Base-by-base conservation (phyloP, 768 basidiomycete species). In the Boletus huronensis region DNA sequence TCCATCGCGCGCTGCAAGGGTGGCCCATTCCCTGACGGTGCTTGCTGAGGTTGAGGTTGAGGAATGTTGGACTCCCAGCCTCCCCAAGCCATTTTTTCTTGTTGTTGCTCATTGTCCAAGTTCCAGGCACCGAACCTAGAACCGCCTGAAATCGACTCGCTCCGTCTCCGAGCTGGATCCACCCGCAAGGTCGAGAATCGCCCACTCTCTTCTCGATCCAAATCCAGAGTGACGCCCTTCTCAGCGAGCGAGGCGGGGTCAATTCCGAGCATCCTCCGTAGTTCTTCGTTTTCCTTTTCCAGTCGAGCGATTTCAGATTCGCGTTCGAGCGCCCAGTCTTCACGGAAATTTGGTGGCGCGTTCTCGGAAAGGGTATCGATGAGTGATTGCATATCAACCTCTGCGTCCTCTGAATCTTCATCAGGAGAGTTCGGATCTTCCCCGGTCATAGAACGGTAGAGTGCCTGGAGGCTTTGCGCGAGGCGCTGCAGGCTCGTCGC, bases 251-350 rank as follows among this genome's bases (percentile, higher is more conserved):
- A 78, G 25, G 70, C 77, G 34, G 76, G 69, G 69, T 90, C 87
- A 56, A 98, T 93, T 17, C 82, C 84, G 43, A 99, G 74, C 71
- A 88, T 68, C 63, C 78, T 77, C 47, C 96, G 78, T 47, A 99
- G 74, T 52, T 83, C 79, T 41, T 82, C 79, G 66, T 99, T 99
- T 74, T 98, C 96, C 47, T 74, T 74, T 69, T 88, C 86, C 40
- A 99, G 73, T 46, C 94, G 80, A 10, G 79, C 64, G 49, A 99
- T 91, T 74, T 98, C 97, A 57, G 75, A 73, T 68, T 98, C 96
- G 57, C 97, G 81, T 69, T 93, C 90, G 54, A 87, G 59, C 2
- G 90, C 86, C 91, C 96, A 98, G 70, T 98, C 93, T 39, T 78
- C 75, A 23, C 82, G 71, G 5, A 74, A 74, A 47, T 78, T 72